Conservation (phyloP, 345 rosid species). For the Anacardium occidentale region DNA sequence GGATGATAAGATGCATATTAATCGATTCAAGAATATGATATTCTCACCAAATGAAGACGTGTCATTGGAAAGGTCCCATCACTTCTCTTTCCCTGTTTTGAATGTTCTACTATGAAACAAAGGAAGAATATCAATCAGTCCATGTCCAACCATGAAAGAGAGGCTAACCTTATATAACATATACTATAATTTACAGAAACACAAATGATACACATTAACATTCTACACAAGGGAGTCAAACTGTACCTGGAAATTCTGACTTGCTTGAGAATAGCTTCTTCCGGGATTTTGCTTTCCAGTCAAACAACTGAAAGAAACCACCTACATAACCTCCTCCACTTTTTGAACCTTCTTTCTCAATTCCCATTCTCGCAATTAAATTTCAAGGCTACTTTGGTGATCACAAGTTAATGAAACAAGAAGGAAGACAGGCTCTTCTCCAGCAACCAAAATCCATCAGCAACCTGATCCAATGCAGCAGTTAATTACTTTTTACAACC, state of each 20-base stretch:
- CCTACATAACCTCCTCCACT: conserved; percentile 70
- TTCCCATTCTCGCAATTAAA: conserved; percentile 44
- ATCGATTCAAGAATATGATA: background rate
- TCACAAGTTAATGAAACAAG: conserved; percentile 8
- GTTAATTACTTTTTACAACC: conserved; percentile 9
- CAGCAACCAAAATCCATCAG: conserved; percentile 31
- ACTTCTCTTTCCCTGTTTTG: conserved; percentile 61
- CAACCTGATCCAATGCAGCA: conserved; percentile 15
- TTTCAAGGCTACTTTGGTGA: conserved; percentile 10
- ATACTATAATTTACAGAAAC: background rate
- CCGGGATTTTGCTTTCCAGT: conserved; percentile 93
- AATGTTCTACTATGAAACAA: conserved; percentile 33
- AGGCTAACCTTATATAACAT: background rate
- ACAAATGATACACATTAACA: background rate
- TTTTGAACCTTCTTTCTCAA: conserved; percentile 61
- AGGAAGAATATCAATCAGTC: conserved; percentile 1
- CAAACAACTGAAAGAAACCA: conserved; percentile 85
- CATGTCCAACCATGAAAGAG: conserved; percentile 13
- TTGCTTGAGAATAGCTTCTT: conserved; percentile 87
- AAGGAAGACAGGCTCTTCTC: conserved; percentile 12
- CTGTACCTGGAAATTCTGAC: conserved; percentile 61
- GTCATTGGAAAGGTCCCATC: conserved; percentile 68
- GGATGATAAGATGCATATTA: conserved; percentile 5
- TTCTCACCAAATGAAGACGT: conserved; percentile 45
- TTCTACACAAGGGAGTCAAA: background rate